Conservation (phyloP, 2,329 filamentous ascomycete genomes). For the Fusarium subtropicale region DNA sequence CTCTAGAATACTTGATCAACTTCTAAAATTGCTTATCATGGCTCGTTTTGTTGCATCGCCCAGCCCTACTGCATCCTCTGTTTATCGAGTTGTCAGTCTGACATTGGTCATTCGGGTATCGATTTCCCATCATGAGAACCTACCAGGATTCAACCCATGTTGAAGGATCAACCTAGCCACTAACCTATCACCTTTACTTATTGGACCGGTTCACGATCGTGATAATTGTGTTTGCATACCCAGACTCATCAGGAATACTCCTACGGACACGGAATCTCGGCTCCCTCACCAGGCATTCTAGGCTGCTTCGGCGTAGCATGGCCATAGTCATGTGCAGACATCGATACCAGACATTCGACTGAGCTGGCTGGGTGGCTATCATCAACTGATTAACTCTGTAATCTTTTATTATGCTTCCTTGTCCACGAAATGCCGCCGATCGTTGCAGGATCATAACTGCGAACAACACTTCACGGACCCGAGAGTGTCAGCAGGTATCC, state of each 20-base stretch:
- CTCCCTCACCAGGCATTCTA: too few species aligned
- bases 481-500: not conserved
- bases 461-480: not conserved
- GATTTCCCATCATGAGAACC: not conserved
- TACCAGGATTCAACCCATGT: not conserved
- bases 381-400: not conserved
- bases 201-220: not conserved
- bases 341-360: not conserved
- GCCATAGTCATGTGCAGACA: not conserved
- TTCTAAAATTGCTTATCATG: conserved; percentile 9
- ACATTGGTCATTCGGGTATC: not conserved
- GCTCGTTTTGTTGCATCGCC: conserved; percentile 1
- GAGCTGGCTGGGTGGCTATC: too few species aligned
- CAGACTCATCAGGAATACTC: not conserved
- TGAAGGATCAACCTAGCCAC: not conserved
- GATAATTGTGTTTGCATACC: too few species aligned
- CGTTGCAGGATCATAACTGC: not conserved
- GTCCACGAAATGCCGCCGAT: too few species aligned
- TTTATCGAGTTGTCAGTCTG: not conserved
- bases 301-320: too few species aligned
- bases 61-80: conserved; percentile 13
- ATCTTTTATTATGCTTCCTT: not conserved
- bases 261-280: not conserved
- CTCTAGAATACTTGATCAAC: conserved; percentile 26
- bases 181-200: not conserved